Conservation (phyloP, 345 rosid genomes). For the Citrus trifoliata region DNA sequence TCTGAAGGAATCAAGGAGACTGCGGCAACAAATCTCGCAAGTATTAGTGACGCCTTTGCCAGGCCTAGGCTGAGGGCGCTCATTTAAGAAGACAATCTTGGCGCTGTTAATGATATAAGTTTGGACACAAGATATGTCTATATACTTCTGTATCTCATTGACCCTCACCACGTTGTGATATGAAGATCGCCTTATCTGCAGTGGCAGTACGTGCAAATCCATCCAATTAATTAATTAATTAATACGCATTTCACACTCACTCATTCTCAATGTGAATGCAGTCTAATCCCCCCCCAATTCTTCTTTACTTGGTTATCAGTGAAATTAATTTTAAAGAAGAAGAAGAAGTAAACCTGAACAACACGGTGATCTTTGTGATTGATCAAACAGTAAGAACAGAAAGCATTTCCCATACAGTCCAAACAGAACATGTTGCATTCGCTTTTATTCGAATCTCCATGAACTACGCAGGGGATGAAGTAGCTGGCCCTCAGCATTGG, state of each 20-base stretch:
- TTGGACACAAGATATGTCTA: slow-evolving; percentile 82
- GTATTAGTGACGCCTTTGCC: slow-evolving; percentile 94
- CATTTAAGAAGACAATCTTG: slow-evolving; percentile 83
- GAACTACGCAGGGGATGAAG: slow-evolving; percentile 60
- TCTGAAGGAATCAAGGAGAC: slow-evolving; percentile 90
- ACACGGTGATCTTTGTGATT: slow-evolving; percentile 67
- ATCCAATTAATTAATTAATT: too few species aligned
- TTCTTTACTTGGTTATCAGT: too few species aligned
- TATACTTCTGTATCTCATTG: slow-evolving; percentile 78
- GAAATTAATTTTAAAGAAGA: too few species aligned
- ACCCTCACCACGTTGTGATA: slow-evolving; percentile 95
- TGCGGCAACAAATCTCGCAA: slow-evolving; percentile 78
- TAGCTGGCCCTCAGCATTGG: slow-evolving; percentile 74
- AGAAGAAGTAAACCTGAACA: slow-evolving; percentile 50
- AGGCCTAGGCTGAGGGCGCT: slow-evolving; percentile 87
- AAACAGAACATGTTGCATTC: slow-evolving; percentile 92
- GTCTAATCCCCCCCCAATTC: too few species aligned
- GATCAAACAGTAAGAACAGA: slow-evolving; percentile 69
- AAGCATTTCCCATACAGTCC: slow-evolving; percentile 59
- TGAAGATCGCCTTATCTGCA: slow-evolving; percentile 88
- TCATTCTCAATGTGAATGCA: too few species aligned
- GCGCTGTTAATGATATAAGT: slow-evolving; percentile 93
- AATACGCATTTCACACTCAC: background rate
- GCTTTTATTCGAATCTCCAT: slow-evolving; percentile 63
- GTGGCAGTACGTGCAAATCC: background rate